Evolutionary conservation across 2,329 filamentous ascomycete genomes (phyloP).

Genomic region (Colletotrichum horii): DNA sequence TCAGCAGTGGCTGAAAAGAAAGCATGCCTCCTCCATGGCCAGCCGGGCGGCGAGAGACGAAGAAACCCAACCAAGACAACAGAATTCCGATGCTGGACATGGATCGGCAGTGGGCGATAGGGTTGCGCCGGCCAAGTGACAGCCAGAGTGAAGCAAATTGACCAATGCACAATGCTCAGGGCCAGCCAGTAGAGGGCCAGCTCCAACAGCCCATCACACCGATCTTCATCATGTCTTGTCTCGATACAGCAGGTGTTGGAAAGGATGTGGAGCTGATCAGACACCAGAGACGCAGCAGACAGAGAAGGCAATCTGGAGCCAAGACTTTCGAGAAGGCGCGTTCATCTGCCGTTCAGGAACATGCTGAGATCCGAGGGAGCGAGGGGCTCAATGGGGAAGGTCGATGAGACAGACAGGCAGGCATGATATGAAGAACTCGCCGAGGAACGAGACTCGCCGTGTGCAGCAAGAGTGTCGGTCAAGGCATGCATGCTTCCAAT

Average conservation of each 20-base stretch:
- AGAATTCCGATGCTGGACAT: background rate
- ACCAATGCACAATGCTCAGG: background rate
- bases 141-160: background rate
- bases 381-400: background rate
- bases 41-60: background rate
- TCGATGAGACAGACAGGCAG: background rate
- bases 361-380: background rate
- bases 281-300: background rate
- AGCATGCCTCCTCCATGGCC: background rate
- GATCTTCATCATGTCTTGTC: background rate
- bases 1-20: background rate
- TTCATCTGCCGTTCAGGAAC: background rate
- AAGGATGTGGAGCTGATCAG: background rate
- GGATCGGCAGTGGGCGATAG: background rate
- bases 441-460: constrained; percentile 8
- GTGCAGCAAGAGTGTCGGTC: background rate
- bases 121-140: background rate
- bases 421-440: background rate
- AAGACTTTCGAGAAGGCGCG: background rate
- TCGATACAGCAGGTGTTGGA: background rate
- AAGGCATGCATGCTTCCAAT: background rate
- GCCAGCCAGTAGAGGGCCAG: background rate
- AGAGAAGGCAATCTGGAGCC: background rate
- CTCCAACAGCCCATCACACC: background rate
- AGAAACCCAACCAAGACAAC: background rate